Evolutionary conservation across 179 eudicot genomes (phyloP).

Genomic region (Beta corolliflora): DNA sequence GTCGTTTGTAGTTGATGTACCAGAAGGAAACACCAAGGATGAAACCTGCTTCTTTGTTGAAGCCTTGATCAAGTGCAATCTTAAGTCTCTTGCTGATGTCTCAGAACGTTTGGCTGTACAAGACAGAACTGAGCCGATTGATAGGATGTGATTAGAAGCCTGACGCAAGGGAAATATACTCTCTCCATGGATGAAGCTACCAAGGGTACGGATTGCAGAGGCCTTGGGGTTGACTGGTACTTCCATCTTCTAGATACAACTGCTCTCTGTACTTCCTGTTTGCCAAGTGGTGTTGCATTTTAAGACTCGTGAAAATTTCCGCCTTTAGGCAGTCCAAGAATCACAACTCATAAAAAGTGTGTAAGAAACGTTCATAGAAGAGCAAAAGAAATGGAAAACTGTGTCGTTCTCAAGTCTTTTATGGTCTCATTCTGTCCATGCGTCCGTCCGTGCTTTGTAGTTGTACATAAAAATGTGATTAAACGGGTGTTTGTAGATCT

Average conservation of each 20-base stretch:
- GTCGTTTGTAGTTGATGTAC: conserved; percentile 80
- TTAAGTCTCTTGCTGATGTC: conserved; percentile 72
- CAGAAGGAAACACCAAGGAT: conserved; percentile 83
- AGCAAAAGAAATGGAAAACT: conserved; percentile 20
- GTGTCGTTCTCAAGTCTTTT: conserved; percentile 3
- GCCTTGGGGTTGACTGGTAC: conserved; percentile 49
- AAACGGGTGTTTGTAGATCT: conserved; percentile 25
- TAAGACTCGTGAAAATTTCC: conserved; percentile 14
- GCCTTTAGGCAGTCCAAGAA: conserved; percentile 28
- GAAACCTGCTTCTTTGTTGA: conserved; percentile 79
- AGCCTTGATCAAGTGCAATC: conserved; percentile 79
- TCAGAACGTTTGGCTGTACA: conserved; percentile 78
- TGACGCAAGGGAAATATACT: conserved; percentile 22
- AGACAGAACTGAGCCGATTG: conserved; percentile 62
- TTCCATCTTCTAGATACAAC: conserved; percentile 26
- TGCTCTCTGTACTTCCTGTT: conserved; percentile 17
- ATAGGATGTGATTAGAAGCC: conserved; percentile 34
- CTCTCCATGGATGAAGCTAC: conserved; percentile 56
- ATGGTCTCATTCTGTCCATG: conserved; percentile 13
- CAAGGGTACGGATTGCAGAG: conserved; percentile 34
- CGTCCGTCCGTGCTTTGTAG: conserved; percentile 18
- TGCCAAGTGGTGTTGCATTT: conserved; percentile 22
- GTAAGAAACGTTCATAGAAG: conserved; percentile 13
- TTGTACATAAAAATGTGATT: conserved; percentile 31
- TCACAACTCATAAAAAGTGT: conserved; percentile 24